phyloP scores from a whole-genome alignment of 306 rosid species.

The Rosa rugosa region DNA sequence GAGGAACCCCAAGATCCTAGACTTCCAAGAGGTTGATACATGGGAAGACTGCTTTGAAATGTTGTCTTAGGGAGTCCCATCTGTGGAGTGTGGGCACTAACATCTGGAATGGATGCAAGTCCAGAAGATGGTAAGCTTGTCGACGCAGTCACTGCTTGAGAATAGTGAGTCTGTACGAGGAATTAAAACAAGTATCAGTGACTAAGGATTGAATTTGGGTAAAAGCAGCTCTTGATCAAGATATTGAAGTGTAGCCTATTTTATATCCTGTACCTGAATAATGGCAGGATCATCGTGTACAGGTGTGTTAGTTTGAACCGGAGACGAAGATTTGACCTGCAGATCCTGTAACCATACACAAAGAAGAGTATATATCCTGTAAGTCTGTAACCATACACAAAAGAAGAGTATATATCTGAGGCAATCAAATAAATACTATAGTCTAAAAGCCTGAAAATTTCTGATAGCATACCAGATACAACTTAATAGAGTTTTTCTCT shows the following conservation, averaged over 20 bases:
- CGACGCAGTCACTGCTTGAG: conserved; percentile 52
- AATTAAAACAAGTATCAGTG: background rate
- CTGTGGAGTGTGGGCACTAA: conserved; percentile 53
- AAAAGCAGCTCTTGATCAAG: background rate
- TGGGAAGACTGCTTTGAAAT: conserved; percentile 70
- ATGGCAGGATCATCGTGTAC: conserved; percentile 80
- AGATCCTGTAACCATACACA: conserved; percentile 58
- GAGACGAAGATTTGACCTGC: conserved; percentile 86
- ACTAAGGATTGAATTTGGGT: background rate
- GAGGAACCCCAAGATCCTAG: conserved; percentile 82
- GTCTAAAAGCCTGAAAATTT: background rate
- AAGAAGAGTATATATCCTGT: background rate
- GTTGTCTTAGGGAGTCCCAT: conserved; percentile 70
- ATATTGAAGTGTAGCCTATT: background rate
- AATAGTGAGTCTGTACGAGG: conserved; percentile 71
- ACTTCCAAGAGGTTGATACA: conserved; percentile 85
- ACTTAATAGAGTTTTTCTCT: background rate
- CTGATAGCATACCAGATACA: background rate
- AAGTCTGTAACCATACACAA: conserved; percentile 4
- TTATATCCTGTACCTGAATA: conserved; percentile 54
- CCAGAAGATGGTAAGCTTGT: conserved; percentile 64
- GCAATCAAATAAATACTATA: background rate
- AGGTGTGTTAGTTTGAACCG: conserved; percentile 58
- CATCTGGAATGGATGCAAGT: conserved; percentile 59
- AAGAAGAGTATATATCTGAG: background rate